These are phyloP conservation scores for Auriscalpium orientale DNA, from an alignment of 768 basidiomycete species.

Conservation along the genomic window DNA sequence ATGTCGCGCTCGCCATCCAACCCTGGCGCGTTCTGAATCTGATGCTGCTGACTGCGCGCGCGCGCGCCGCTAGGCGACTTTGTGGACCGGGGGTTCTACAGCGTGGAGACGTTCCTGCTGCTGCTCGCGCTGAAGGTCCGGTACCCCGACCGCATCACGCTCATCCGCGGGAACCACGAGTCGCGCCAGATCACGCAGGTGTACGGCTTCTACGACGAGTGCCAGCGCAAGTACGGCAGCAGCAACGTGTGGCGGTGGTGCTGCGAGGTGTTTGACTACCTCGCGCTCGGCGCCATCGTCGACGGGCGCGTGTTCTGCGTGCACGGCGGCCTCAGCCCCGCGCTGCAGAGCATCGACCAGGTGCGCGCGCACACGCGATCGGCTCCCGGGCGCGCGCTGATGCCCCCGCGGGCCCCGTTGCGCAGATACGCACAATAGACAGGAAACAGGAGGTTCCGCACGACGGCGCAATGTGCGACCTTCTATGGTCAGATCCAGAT, in stretches of 20 bases:
- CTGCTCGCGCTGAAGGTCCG: constrained; percentile 94
- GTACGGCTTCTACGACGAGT: constrained; percentile 94
- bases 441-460: constrained; percentile 97
- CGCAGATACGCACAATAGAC: constrained; percentile 87
- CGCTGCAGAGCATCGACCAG: constrained; percentile 81
- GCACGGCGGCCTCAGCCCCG: constrained; percentile 92
- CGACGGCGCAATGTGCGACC: constrained; percentile 97
- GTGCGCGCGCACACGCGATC: constrained; percentile 30
- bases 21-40: constrained; percentile 7
- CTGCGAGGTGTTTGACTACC: constrained; percentile 97
- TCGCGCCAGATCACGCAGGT: constrained; percentile 96
- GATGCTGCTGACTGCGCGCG: constrained; percentile 8
- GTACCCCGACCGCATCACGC: constrained; percentile 94
- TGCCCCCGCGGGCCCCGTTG: not conserved
- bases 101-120: constrained; percentile 92
- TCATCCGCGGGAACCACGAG: constrained; percentile 97
- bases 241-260: constrained; percentile 97
- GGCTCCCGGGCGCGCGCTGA: not conserved
- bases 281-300: constrained; percentile 91
- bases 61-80: constrained; percentile 70
- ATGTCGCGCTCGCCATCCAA: constrained; percentile 19
- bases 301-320: constrained; percentile 97
- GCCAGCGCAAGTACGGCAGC: constrained; percentile 90
- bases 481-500: constrained; percentile 99
- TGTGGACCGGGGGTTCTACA: constrained; percentile 96